Evolutionary conservation across 352 stramenopile species (phyloP).

Genomic region (Thraustochytrium sp.): DNA sequence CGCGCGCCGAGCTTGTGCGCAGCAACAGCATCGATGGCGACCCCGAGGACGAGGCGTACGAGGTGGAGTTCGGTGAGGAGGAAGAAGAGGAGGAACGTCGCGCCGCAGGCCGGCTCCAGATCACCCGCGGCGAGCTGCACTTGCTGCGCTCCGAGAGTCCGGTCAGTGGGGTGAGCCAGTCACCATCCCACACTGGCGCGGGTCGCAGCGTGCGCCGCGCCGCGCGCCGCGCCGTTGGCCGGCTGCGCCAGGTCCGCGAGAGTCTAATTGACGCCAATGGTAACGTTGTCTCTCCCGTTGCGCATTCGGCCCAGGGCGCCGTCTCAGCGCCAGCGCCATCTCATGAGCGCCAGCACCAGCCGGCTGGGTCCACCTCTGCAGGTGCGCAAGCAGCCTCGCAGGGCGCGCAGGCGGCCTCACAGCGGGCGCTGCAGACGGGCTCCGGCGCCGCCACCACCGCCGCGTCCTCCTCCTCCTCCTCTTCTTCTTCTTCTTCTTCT

Average conservation of each 20-base stretch:
- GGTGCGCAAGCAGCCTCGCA: too few species aligned
- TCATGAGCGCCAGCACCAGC: too few species aligned
- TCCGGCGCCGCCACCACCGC: too few species aligned
- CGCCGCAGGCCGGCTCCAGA: background rate
- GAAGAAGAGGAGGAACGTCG: constrained; percentile 1
- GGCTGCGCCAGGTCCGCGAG: constrained; percentile 5
- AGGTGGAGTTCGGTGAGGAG: background rate
- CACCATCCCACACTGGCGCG: background rate
- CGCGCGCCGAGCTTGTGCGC: background rate
- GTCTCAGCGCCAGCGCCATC: too few species aligned
- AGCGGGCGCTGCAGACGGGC: too few species aligned
- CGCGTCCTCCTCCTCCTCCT: too few species aligned
- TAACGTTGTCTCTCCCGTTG: too few species aligned
- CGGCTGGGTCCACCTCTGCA: too few species aligned
- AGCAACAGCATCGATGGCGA: background rate
- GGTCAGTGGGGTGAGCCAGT: background rate
- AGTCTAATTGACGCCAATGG: background rate
- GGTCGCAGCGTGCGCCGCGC: background rate
- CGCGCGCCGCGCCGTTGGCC: background rate
- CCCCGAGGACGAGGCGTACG: background rate
- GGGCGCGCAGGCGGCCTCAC: too few species aligned
- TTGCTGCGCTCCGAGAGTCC: background rate
- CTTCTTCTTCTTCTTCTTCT: too few species aligned
- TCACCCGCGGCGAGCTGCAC: background rate
- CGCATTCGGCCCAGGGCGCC: too few species aligned